Conservation (phyloP, 352 stramenopile species). For the Globisporangium canariense region DNA sequence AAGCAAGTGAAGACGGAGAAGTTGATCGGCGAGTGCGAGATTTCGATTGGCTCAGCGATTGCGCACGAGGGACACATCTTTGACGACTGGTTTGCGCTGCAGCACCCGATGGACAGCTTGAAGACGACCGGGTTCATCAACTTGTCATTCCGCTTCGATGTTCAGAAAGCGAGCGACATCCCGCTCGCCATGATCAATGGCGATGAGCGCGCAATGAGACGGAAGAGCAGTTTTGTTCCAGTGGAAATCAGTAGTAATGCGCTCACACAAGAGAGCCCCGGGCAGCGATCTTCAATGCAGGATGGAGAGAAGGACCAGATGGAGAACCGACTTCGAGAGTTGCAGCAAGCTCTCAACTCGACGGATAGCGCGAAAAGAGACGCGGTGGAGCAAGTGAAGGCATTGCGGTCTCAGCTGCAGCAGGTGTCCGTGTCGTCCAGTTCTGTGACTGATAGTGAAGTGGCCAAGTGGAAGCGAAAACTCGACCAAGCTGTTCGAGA, state of each 20-base stretch:
- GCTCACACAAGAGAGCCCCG: background rate
- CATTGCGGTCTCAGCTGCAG: conserved; percentile 45
- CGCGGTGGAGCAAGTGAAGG: conserved; percentile 46
- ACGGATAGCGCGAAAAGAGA: conserved; percentile 40
- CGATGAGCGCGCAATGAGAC: background rate
- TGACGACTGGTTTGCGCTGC: conserved; percentile 54
- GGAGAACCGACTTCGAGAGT: conserved; percentile 21
- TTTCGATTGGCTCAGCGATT: conserved; percentile 70
- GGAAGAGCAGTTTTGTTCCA: conserved; percentile 3
- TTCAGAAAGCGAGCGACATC: conserved; percentile 31
- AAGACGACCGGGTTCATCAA: conserved; percentile 35
- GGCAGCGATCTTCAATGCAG: conserved; percentile 1
- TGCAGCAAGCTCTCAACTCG: conserved; percentile 22
- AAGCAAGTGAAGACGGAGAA: conserved; percentile 66
- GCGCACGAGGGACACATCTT: conserved; percentile 70
- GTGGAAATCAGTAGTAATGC: conserved; percentile 4
- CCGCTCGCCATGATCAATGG: conserved; percentile 4
- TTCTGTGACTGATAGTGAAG: conserved; percentile 26
- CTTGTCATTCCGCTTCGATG: conserved; percentile 61
- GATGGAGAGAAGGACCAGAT: conserved; percentile 14
- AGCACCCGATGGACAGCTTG: conserved; percentile 24
- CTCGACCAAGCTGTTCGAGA: conserved; percentile 50
- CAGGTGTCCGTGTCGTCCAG: conserved; percentile 20
- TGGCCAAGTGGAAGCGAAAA: conserved; percentile 48
- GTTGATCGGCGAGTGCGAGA: conserved; percentile 68